Evolutionary conservation across 257 asterid genomes (phyloP).

Genomic region (Verbena officinalis): DNA sequence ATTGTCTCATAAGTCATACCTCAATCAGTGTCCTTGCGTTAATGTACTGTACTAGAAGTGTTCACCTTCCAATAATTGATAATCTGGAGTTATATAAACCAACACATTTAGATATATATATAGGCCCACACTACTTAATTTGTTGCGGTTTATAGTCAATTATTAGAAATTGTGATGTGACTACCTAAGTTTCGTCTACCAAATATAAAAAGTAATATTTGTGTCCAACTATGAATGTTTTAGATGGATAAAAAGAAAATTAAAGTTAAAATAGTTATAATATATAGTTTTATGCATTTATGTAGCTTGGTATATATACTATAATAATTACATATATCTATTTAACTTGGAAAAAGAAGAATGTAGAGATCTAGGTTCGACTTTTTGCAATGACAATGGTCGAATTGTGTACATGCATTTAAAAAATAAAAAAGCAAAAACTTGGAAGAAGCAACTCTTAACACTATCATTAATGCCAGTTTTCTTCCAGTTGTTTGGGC

Average conservation of each 20-base stretch:
- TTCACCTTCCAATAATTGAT: neutral
- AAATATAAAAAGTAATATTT: neutral
- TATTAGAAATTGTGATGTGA: constrained; percentile 19
- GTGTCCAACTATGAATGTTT: neutral
- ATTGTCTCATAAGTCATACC: neutral
- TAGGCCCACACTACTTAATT: neutral
- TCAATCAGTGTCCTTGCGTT: neutral
- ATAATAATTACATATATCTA: too few species aligned
- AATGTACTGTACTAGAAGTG: neutral
- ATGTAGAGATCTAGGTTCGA: too few species aligned
- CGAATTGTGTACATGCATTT: too few species aligned
- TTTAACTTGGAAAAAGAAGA: too few species aligned
- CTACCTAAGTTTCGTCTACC: constrained; percentile 23
- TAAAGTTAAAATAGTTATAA: too few species aligned
- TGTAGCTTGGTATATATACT: too few species aligned
- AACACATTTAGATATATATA: neutral
- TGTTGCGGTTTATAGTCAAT: neutral
- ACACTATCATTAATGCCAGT: too few species aligned
- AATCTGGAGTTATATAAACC: neutral
- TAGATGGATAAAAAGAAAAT: neutral
- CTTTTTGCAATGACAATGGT: too few species aligned
- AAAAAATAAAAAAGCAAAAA: too few species aligned
- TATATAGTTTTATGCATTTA: too few species aligned
- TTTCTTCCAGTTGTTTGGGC: constrained; percentile 26
- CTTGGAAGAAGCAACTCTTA: too few species aligned